Evolutionary conservation across 2,329 filamentous ascomycete genomes (phyloP).

Genomic region (Alternaria brassicicola): DNA sequence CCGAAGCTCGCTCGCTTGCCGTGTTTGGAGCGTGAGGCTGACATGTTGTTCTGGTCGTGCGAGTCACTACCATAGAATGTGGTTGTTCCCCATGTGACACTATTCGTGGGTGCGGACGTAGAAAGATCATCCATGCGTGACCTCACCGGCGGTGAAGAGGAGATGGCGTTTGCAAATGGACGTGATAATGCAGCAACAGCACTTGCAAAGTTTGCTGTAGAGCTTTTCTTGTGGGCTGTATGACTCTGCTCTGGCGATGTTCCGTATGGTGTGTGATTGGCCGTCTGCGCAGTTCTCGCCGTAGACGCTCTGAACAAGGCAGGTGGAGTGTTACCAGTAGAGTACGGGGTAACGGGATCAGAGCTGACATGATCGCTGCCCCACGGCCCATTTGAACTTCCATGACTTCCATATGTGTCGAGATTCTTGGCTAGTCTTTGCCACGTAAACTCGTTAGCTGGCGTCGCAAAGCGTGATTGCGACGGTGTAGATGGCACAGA

Average conservation of each 20-base stretch:
- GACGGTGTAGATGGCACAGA: conserved; percentile 42
- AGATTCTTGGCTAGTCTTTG: conserved; percentile 38
- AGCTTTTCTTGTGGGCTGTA: conserved; percentile 38
- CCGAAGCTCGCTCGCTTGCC: conserved; percentile 49
- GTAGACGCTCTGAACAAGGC: conserved; percentile 50
- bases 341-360: conserved; percentile 59
- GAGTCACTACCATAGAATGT: conserved; percentile 48
- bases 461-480: conserved; percentile 40
- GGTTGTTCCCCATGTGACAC: conserved; percentile 56
- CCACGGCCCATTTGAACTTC: conserved; percentile 59
- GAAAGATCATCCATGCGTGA: conserved; percentile 48
- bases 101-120: conserved; percentile 50
- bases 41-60: conserved; percentile 34
- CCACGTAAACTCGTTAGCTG: conserved; percentile 40
- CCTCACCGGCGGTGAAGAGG: conserved; percentile 48
- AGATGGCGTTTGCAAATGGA: conserved; percentile 48
- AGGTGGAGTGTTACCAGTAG: conserved; percentile 60
- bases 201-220: conserved; percentile 48
- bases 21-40: conserved; percentile 43
- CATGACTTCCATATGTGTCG: conserved; percentile 55
- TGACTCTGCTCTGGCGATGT: conserved; percentile 52
- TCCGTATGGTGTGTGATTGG: conserved; percentile 50
- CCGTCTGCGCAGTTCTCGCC: conserved; percentile 42
- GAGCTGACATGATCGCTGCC: conserved; percentile 49
- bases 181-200: conserved; percentile 50